Conservation (phyloP, 805 yeast species). For the Ogataea naganishii region DNA sequence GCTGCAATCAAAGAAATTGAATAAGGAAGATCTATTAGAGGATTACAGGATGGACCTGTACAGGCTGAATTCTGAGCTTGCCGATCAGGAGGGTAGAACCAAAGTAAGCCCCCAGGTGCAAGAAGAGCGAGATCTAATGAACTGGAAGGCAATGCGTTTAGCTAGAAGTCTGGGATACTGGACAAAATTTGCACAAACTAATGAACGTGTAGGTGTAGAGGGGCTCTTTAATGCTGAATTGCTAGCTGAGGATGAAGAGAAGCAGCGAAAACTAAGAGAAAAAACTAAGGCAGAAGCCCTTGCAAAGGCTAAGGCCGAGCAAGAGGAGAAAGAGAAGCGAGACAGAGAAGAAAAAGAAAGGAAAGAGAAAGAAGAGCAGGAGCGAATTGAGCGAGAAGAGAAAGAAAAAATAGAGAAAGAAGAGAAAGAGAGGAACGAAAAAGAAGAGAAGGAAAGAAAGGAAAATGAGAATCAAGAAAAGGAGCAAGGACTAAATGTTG, state of each 20-base stretch:
- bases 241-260: slow-evolving; percentile 5
- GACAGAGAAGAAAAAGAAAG: slow-evolving; percentile 1
- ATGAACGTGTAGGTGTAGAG: slow-evolving; percentile 10
- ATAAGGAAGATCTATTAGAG: slow-evolving; percentile 10
- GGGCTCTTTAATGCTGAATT: slow-evolving; percentile 8
- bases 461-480: not conserved
- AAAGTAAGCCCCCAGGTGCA: too few species aligned
- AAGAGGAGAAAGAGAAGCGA: slow-evolving; percentile 1
- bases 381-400: too few species aligned
- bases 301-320: slow-evolving; percentile 1
- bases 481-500: too few species aligned
- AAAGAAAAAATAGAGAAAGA: not conserved
- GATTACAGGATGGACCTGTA: slow-evolving; percentile 21
- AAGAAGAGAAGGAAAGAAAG: not conserved
- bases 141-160: slow-evolving; percentile 19
- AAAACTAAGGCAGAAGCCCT: not conserved
- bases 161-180: slow-evolving; percentile 11
- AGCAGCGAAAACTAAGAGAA: not conserved
- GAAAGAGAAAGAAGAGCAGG: not conserved
- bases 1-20: slow-evolving; percentile 6
- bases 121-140: slow-evolving; percentile 10
- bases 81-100: slow-evolving; percentile 2
- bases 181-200: slow-evolving; percentile 8
- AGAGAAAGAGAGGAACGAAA: not conserved
- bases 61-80: slow-evolving; percentile 14